Evolutionary conservation across 805 yeast genomes (phyloP), one percentile per base, ranked within the genome.

Genomic region (Dipodascopsis uninucleata): DNA sequence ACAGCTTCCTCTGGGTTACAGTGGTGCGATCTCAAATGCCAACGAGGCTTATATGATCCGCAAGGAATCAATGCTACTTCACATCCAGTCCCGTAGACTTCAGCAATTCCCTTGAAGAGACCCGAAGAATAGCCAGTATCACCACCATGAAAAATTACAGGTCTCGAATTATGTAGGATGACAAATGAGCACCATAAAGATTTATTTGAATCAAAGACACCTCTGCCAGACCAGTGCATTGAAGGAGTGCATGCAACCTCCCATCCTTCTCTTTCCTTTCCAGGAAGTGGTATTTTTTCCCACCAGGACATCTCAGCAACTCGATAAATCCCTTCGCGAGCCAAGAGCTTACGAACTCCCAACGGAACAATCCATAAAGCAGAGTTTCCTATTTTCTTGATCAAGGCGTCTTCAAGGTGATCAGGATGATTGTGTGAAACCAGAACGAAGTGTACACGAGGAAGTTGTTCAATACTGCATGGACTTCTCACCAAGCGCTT

Each of bases 381-480:
- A 3, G 64, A 53, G 53, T 85, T 81, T 9, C 84, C 81, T n/a
- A 82, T 65, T 28, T 59, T 42, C 12, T 56, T 56, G 12, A 80
- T 76, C 7, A 84, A 69, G 24, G 71, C 77, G 44, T 75, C 68
- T 58, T 90, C 97, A 35, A 90, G 66, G 66, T 90, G 97, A 63
- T 90, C 97, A 1, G 97, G 97, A 59, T 90, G 97, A 61, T 90
- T 89, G 62, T 90, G 97, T 1, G 94, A 83, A 0, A 90, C 95
- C 17, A 90, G 60, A 1, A 87, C 80, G 44, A 81, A 77, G 51
- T 86, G 80, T 0, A 88, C 83, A 31, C 68, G 64, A 8, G 87
- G 84, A 9, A 89, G 71, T 16, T 81, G 81, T 1, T 73, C 72
- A 8, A 84, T 60, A 10, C 68, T 51, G 64, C 86, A 76, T 0